These are phyloP conservation scores for Coffea humblotiana DNA, from an alignment of 305 asterid species.

Conservation along the genomic window DNA sequence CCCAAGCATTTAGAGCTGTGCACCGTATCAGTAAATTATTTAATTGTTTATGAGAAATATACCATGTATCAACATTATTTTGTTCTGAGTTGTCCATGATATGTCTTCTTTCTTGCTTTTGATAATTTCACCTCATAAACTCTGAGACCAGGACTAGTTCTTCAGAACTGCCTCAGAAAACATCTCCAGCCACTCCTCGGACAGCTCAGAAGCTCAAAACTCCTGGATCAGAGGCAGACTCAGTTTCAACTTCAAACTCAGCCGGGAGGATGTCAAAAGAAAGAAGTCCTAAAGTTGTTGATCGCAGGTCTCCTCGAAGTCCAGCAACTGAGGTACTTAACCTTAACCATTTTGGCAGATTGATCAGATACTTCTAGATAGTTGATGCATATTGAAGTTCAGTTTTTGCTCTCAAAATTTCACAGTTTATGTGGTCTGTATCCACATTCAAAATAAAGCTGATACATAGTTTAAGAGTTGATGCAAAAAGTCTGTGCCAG, in stretches of 20 bases:
- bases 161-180: constrained; percentile 62
- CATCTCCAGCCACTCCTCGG: constrained; percentile 52
- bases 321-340: constrained; percentile 64
- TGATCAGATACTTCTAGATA: neutral
- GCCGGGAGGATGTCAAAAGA: constrained; percentile 56
- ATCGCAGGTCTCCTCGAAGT: constrained; percentile 70
- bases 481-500: neutral
- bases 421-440: neutral
- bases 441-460: neutral
- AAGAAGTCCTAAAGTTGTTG: constrained; percentile 63
- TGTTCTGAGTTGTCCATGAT: neutral
- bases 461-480: neutral
- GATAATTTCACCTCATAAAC: neutral
- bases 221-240: constrained; percentile 45
- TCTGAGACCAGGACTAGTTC: constrained; percentile 49
- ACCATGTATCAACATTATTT: neutral
- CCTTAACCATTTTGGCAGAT: neutral
- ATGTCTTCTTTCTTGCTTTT: constrained; percentile 11
- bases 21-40: too few species aligned
- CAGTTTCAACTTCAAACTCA: constrained; percentile 51
- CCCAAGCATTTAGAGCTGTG: too few species aligned
- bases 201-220: constrained; percentile 59
- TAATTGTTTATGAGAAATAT: neutral
- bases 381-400: neutral
- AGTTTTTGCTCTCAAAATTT: neutral